These are phyloP conservation scores for Macadamia integrifolia DNA, from an alignment of 164 flowering plant genomes.

Conservation along the genomic window DNA sequence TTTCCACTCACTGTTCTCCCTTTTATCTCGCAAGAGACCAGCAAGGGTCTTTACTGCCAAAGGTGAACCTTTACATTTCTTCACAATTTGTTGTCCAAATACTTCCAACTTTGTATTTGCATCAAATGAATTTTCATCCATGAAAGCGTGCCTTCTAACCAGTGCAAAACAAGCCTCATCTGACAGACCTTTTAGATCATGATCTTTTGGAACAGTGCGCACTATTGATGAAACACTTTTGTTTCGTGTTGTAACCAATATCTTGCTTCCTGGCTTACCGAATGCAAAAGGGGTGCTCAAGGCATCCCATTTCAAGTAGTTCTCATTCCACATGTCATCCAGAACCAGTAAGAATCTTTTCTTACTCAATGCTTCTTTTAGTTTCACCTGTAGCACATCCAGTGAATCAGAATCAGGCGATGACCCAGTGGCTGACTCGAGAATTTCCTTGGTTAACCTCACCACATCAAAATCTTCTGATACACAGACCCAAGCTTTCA, in stretches of 20 bases:
- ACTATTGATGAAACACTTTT: not conserved
- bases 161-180: not conserved
- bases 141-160: not conserved
- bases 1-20: not conserved
- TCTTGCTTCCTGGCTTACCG: not conserved
- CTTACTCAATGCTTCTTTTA: not conserved
- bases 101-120: not conserved
- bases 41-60: not conserved
- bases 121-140: not conserved
- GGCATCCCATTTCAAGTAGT: not conserved
- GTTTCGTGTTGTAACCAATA: not conserved
- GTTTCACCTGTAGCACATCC: not conserved
- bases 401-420: not conserved
- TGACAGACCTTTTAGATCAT: not conserved
- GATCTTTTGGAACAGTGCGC: not conserved
- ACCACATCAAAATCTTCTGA: not conserved
- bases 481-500: not conserved
- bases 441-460: not conserved
- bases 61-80: not conserved
- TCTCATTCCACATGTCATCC: not conserved
- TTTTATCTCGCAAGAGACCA: not conserved
- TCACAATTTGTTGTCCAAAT: not conserved
- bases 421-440: not conserved
- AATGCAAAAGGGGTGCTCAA: not conserved
- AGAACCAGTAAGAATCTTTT: not conserved